phyloP scores from a whole-genome alignment of 2,329 filamentous ascomycete genomes.

The Pseudogymnoascus sp. region DNA sequence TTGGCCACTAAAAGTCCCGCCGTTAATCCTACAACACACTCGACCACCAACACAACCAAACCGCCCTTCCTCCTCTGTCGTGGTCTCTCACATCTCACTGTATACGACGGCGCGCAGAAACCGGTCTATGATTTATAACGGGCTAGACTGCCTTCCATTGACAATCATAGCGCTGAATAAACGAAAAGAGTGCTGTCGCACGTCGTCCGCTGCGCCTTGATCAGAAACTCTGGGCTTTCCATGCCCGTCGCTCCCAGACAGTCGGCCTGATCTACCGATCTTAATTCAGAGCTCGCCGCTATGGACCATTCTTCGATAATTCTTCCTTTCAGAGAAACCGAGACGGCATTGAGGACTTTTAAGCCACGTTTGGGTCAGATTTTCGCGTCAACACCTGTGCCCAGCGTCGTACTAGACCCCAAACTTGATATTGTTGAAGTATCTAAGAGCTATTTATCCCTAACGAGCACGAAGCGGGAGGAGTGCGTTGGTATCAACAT shows the following conservation, averaged over 20 bases:
- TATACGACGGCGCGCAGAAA: too few relatives aligned
- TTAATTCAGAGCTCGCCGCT: not conserved
- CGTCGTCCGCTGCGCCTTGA: not conserved
- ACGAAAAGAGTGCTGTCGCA: not conserved
- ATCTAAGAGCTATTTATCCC: constrained; percentile 36
- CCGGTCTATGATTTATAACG: too few relatives aligned
- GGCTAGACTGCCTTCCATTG: too few relatives aligned
- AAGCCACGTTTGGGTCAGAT: constrained; percentile 20
- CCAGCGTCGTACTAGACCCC: constrained; percentile 33
- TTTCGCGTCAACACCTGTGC: constrained; percentile 28
- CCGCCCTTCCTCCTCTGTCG: too few relatives aligned
- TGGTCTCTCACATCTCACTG: too few relatives aligned
- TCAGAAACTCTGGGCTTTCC: not conserved
- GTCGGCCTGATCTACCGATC: not conserved
- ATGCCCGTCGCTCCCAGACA: not conserved
- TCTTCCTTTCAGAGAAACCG: not conserved
- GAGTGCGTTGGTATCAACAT: constrained; percentile 32
- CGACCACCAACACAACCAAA: too few relatives aligned
- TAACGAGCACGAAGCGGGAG: constrained; percentile 29
- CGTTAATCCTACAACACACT: too few relatives aligned
- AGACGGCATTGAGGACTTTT: not conserved
- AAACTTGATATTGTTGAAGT: constrained; percentile 33
- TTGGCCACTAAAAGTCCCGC: too few relatives aligned
- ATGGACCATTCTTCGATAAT: not conserved
- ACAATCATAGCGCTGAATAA: too few relatives aligned